Conservation (phyloP, 1,139 yeast species). For the Groenewaldozyma auringiensis region DNA sequence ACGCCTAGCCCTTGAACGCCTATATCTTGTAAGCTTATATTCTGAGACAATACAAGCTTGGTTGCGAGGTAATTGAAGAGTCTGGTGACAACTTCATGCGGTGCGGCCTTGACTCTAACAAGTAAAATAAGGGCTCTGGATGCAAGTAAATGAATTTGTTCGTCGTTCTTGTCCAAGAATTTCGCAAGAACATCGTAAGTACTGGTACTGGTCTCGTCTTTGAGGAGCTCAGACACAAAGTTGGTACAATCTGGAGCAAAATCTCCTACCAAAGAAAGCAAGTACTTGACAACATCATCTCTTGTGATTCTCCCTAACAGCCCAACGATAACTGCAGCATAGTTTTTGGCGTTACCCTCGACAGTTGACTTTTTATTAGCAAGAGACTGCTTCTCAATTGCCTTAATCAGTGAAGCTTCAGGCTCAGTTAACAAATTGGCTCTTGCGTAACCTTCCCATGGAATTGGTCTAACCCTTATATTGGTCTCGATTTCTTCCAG, state of each 20-base stretch:
- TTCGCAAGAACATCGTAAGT: constrained; percentile 52
- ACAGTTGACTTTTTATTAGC: constrained; percentile 28
- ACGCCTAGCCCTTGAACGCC: constrained; percentile 63
- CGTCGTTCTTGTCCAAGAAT: constrained; percentile 38
- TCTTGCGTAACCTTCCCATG: constrained; percentile 88
- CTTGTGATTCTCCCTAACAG: constrained; percentile 47
- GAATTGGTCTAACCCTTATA: constrained; percentile 74
- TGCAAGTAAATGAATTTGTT: constrained; percentile 31
- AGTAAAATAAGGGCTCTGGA: constrained; percentile 30
- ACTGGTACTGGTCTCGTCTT: constrained; percentile 36
- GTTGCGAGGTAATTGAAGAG: constrained; percentile 40
- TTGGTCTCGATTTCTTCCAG: constrained; percentile 68
- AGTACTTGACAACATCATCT: constrained; percentile 69
- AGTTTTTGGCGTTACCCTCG: constrained; percentile 35
- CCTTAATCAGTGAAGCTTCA: constrained; percentile 59
- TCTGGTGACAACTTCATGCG: constrained; percentile 31
- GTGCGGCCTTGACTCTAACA: constrained; percentile 23
- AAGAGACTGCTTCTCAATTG: constrained; percentile 46
- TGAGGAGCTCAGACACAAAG: constrained; percentile 41
- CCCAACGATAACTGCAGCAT: constrained; percentile 50
- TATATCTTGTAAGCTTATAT: constrained; percentile 51
- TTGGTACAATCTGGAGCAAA: constrained; percentile 39
- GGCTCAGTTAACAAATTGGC: constrained; percentile 58
- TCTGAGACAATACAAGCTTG: constrained; percentile 41
- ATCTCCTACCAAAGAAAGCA: constrained; percentile 63